Evolutionary conservation across 2,329 filamentous ascomycete species (phyloP).

Genomic region (Calonectria pseudoreteaudii): DNA sequence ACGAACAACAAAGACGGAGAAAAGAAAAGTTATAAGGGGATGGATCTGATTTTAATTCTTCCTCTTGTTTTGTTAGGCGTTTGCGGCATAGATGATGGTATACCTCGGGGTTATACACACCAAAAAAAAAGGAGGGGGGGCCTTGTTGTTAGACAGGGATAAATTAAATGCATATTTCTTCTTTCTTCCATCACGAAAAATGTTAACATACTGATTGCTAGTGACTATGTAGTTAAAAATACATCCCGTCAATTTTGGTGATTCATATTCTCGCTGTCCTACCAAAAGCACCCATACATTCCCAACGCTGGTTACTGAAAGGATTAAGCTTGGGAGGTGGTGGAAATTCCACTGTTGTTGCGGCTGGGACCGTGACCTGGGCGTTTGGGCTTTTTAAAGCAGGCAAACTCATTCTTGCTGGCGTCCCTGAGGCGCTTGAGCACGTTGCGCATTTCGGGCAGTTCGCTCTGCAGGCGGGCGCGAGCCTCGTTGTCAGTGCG

Average conservation of each 20-base stretch:
- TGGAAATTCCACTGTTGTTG: constrained; percentile 48
- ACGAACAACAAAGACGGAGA: constrained; percentile 16
- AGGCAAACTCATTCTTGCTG: constrained; percentile 88
- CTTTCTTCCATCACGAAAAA: constrained; percentile 10
- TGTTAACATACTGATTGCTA: constrained; percentile 12
- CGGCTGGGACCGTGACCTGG: constrained; percentile 48
- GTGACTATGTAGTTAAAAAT: not conserved
- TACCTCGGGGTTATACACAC: constrained; percentile 32
- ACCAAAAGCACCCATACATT: not conserved
- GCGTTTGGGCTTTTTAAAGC: constrained; percentile 76
- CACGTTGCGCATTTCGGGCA: constrained; percentile 89
- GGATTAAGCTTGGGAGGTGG: not conserved
- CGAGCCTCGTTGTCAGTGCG: constrained; percentile 91
- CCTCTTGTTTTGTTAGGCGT: constrained; percentile 31
- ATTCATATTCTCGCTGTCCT: not conserved
- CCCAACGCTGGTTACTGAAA: not conserved
- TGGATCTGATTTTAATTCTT: not conserved
- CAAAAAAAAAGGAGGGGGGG: not conserved
- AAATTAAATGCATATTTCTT: not conserved
- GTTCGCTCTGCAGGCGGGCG: constrained; percentile 82
- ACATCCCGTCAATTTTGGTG: not conserved
- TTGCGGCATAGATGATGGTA: constrained; percentile 40
- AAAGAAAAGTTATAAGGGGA: constrained; percentile 21
- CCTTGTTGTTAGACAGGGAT: not conserved
- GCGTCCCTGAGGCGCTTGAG: constrained; percentile 86